A percentile compares a stretch with the other conserved stretches of the same genome.
Conservation (phyloP, 768 basidiomycete species). For the Asterophora lycoperdoides region DNA sequence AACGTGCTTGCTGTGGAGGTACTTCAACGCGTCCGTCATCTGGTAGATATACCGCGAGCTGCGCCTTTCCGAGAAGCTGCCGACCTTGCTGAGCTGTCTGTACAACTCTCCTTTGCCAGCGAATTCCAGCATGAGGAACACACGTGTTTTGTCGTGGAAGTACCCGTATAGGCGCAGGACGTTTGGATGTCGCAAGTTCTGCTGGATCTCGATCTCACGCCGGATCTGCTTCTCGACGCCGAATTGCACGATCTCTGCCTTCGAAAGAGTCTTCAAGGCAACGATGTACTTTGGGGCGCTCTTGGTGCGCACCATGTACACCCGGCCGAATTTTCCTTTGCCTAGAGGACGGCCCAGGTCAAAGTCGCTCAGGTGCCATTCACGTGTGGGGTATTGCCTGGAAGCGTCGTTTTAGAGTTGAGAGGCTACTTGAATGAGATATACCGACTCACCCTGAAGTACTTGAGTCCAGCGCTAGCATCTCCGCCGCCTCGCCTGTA, state of each 20-base stretch:
- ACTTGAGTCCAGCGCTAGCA: constrained; percentile 83
- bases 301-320: constrained; percentile 97
- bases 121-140: constrained; percentile 97
- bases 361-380: constrained; percentile 83
- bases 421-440: not conserved
- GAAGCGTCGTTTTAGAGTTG: not conserved
- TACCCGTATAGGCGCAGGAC: constrained; percentile 93
- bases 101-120: constrained; percentile 97
- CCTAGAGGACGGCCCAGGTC: constrained; percentile 95
- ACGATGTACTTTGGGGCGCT: constrained; percentile 84
- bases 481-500: constrained; percentile 71
- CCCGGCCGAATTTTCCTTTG: constrained; percentile 97
- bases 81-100: constrained; percentile 85
- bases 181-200: constrained; percentile 92
- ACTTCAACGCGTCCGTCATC: constrained; percentile 93
- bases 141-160: constrained; percentile 96
- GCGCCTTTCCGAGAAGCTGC: constrained; percentile 83
- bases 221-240: constrained; percentile 96
- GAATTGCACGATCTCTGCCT: constrained; percentile 87
- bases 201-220: constrained; percentile 97
- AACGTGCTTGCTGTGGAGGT: constrained; percentile 95
- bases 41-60: constrained; percentile 91
- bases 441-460: constrained; percentile 43
- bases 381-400: constrained; percentile 70
- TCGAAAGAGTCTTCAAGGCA: constrained; percentile 95